Percentiles rank a stretch among this genome's conserved stretches.
Conservation (phyloP, 225 moss, liverwort and hornwort species). For the Pseudisothecium myosuroides region DNA sequence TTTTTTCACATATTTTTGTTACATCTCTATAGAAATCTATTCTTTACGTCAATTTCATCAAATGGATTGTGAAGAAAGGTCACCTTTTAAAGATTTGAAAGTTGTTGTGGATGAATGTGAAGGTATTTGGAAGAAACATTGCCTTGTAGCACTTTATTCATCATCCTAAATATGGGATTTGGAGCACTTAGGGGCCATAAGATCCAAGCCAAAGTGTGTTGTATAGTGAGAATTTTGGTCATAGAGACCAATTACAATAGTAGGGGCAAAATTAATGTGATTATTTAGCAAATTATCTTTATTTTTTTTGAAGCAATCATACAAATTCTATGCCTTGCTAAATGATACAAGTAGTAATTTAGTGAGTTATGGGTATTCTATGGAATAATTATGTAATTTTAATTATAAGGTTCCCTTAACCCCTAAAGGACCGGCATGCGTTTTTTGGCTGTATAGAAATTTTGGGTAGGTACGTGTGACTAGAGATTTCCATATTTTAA, state of each 20-base stretch:
- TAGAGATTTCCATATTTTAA: too few relatives aligned
- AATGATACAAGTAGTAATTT: neutral
- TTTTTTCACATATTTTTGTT: neutral
- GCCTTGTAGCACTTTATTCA: neutral
- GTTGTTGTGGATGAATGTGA: neutral
- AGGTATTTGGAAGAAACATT: neutral
- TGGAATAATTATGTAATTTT: neutral
- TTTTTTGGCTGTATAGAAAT: too few relatives aligned
- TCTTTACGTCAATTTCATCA: neutral
- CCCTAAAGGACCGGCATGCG: too few relatives aligned
- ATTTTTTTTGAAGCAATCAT: neutral
- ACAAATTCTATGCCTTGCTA: neutral
- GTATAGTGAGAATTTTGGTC: neutral
- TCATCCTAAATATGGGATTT: neutral
- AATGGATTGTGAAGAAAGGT: neutral
- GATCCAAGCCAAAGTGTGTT: neutral
- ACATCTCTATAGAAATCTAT: neutral
- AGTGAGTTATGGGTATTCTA: too few relatives aligned
- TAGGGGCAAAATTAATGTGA: neutral
- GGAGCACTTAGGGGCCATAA: too few relatives aligned
- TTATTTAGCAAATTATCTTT: neutral
- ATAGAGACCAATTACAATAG: neutral
- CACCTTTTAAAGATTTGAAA: neutral
- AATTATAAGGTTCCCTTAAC: fast-evolving
- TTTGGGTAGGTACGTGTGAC: too few relatives aligned